Conservation (phyloP, 352 stramenopile species). For the Globisporangium spiculum region DNA sequence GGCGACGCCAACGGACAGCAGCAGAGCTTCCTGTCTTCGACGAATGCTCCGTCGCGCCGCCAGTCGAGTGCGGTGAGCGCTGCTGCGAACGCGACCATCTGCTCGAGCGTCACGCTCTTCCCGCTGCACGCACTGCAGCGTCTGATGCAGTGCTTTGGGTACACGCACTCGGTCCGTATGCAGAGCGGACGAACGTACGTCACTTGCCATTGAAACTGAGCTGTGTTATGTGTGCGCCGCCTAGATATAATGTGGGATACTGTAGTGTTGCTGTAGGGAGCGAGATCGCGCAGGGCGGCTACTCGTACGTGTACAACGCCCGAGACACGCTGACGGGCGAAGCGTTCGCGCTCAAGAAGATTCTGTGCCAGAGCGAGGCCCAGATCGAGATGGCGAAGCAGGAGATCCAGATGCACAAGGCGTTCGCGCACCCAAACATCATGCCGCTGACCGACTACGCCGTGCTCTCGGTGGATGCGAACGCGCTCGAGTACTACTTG, state of each 20-base stretch:
- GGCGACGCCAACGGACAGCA: constrained; percentile 1
- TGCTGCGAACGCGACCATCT: constrained; percentile 30
- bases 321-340: constrained; percentile 71
- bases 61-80: constrained; percentile 15
- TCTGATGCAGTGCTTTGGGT: constrained; percentile 70
- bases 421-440: constrained; percentile 76
- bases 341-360: constrained; percentile 88
- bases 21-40: constrained; percentile 28
- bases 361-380: constrained; percentile 82
- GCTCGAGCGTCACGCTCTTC: constrained; percentile 56
- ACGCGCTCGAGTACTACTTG: constrained; percentile 74
- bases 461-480: constrained; percentile 42
- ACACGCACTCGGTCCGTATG: constrained; percentile 58
- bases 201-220: not conserved
- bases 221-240: not conserved
- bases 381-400: constrained; percentile 75
- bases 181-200: constrained; percentile 75
- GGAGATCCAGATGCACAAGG: constrained; percentile 79
- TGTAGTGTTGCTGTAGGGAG: constrained; percentile 48
- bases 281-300: constrained; percentile 85
- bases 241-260: not conserved
- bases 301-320: constrained; percentile 83
- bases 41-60: not conserved
- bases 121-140: constrained; percentile 58
- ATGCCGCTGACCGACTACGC: constrained; percentile 83